phyloP scores from a whole-genome alignment of 768 basidiomycete genomes.

The Mycena filopes region DNA sequence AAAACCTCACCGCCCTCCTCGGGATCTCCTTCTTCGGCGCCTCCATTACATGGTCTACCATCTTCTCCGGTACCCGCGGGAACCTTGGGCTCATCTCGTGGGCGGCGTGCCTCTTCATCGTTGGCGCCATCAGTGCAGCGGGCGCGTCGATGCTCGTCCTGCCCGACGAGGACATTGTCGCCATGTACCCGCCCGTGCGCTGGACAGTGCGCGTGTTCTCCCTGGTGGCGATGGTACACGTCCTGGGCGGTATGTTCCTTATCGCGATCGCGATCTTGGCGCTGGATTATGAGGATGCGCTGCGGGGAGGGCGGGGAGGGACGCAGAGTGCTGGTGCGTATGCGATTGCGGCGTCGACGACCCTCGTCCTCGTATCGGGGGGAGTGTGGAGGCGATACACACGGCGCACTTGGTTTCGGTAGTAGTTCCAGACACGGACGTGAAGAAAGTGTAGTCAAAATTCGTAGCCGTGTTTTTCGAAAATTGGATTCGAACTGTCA shows the following conservation, averaged over 20 bases:
- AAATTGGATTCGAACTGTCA: too few species aligned
- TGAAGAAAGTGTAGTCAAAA: too few species aligned
- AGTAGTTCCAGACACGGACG: too few species aligned
- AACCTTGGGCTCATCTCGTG: conserved; percentile 37
- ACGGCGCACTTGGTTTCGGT: conserved; percentile 17
- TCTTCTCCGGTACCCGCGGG: conserved; percentile 38
- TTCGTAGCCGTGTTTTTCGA: too few species aligned
- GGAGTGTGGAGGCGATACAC: conserved; percentile 21
- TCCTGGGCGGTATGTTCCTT: conserved; percentile 34
- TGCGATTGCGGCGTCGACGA: conserved; percentile 7
- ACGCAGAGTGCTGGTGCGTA: conserved; percentile 18
- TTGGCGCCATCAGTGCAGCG: conserved; percentile 31
- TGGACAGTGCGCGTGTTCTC: conserved; percentile 34
- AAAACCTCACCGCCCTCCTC: conserved; percentile 28
- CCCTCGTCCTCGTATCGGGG: conserved; percentile 1
- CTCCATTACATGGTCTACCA: conserved; percentile 39
- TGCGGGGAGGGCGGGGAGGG: background rate
- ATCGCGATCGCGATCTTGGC: conserved; percentile 32
- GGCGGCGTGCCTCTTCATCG: conserved; percentile 36
- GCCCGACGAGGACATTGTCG: conserved; percentile 28
- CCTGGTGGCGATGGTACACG: conserved; percentile 26
- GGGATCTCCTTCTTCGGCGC: conserved; percentile 39
- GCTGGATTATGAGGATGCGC: conserved; percentile 16
- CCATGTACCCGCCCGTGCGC: conserved; percentile 20
- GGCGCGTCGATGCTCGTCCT: conserved; percentile 30